Evolutionary conservation across 345 rosid species (phyloP).

Genomic region (Noccaea caerulescens): DNA sequence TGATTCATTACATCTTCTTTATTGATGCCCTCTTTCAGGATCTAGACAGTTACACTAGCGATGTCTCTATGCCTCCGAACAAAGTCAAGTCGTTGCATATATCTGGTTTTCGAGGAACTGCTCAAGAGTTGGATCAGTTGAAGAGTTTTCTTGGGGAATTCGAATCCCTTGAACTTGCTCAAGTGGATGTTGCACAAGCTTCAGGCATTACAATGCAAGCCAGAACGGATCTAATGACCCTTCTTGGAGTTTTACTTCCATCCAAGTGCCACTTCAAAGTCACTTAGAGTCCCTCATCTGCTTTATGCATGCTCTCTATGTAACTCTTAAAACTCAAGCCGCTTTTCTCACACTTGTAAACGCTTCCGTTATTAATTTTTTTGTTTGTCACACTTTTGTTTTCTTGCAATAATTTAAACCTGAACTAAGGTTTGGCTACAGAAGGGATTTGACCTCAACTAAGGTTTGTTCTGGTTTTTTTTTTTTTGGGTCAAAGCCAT

Average conservation of each 20-base stretch:
- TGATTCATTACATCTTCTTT: too few relatives aligned
- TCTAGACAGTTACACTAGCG: neutral
- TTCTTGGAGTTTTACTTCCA: neutral
- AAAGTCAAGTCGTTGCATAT: constrained; percentile 17
- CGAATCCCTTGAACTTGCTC: neutral
- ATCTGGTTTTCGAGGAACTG: neutral
- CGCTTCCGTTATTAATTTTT: too few relatives aligned
- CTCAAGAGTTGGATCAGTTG: neutral
- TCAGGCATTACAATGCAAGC: neutral
- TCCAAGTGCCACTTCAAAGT: neutral
- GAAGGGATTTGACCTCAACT: too few relatives aligned
- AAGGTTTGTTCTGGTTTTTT: too few relatives aligned
- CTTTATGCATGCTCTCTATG: neutral
- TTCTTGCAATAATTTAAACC: too few relatives aligned
- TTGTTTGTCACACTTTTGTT: too few relatives aligned
- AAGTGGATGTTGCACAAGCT: neutral
- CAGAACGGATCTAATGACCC: neutral
- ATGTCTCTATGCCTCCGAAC: neutral
- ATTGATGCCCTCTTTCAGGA: neutral
- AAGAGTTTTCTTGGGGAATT: neutral
- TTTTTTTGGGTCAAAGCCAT: too few relatives aligned
- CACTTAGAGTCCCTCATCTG: neutral
- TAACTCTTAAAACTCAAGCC: too few relatives aligned
- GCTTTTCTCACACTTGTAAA: too few relatives aligned
- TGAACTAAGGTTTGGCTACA: too few relatives aligned